Evolutionary conservation across 2,329 filamentous ascomycete genomes (phyloP), one percentile per base, ranked within the genome.

Genomic region (Bipolaris victoriae): DNA sequence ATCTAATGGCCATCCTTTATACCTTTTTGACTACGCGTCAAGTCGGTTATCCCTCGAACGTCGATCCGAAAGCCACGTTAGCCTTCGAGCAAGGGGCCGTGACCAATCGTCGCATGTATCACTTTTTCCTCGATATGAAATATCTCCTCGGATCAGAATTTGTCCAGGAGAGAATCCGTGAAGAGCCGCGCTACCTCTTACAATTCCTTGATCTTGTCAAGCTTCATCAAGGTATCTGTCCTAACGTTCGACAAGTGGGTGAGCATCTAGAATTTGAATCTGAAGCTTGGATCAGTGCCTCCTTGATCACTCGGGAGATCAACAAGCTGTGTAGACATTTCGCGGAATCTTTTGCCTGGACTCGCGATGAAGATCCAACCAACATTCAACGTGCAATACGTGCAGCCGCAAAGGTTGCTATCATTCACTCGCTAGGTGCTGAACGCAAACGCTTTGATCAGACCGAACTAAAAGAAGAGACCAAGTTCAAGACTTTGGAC

Each of bases 181-280:
- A 83, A 3, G 92, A 98, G 74, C 87, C 90, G 51, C 86, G 92
- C 57, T 99, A 99, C 70, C 83, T 97, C 53, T 83, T 96, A 74
- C 96, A 99, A 71, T 99, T 98, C 77, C 81, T 99, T 43, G 96
- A 99, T 72, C 82, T 99, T 15, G 92, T 97, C 62, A 97, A 97
- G 76, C 84, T 99, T 44, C 93, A 97, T 64, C 96, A 99, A 78
- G 94, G 95, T 26, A 97, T 99, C 54, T 97, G 94, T 67, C 95
- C 95, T 1, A 99, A 98, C 69, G 83, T 93, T 44, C 86, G 96
- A 60, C 95, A 94, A 2, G 86, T 97, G 20, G 92, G 93, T 15
- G 95, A 98, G 71, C 95, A 99, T 74, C 91, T 99, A 31, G 96
- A 99, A 76, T 99, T 98, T 72, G 95, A 99, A 77, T 96, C 93